Evolutionary conservation across 139 green algal species (phyloP).

Genomic region (Closterium sp.): DNA sequence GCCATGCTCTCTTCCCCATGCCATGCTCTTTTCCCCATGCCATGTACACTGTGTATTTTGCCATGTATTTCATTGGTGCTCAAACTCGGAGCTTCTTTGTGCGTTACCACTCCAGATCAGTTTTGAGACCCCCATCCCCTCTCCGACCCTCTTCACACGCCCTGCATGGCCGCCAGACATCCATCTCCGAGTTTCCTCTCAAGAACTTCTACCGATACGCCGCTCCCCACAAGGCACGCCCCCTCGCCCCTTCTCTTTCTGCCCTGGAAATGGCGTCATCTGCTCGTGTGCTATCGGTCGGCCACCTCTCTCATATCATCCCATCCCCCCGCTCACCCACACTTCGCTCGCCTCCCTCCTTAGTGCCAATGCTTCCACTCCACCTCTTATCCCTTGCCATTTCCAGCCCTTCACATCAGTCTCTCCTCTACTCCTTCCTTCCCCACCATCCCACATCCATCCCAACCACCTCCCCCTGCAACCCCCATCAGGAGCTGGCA

Average conservation of each 20-base stretch:
- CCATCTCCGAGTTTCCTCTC: slow-evolving; percentile 77
- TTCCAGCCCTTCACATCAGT: background rate
- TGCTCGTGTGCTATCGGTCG: too few species aligned
- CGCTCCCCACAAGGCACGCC: slow-evolving; percentile 16
- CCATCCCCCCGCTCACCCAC: too few species aligned
- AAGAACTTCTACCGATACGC: slow-evolving; percentile 87
- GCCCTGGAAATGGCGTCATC: too few species aligned
- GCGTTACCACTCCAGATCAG: too few species aligned
- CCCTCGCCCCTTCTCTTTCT: background rate
- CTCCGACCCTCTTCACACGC: background rate
- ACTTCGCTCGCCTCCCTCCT: background rate
- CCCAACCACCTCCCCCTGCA: background rate
- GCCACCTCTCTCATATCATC: too few species aligned
- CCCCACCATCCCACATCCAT: background rate
- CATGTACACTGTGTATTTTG: too few species aligned
- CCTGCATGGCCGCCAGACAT: background rate
- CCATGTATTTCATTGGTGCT: too few species aligned
- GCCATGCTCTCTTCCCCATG: too few species aligned
- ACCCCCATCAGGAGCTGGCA: background rate
- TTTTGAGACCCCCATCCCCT: background rate
- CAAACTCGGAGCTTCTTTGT: too few species aligned
- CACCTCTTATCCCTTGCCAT: background rate
- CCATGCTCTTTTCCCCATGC: too few species aligned
- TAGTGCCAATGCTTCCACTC: background rate
- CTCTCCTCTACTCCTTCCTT: too few species aligned